These are phyloP conservation scores for Hygrophoropsis aurantiaca DNA, from an alignment of 768 basidiomycete genomes.

Conservation along the genomic window DNA sequence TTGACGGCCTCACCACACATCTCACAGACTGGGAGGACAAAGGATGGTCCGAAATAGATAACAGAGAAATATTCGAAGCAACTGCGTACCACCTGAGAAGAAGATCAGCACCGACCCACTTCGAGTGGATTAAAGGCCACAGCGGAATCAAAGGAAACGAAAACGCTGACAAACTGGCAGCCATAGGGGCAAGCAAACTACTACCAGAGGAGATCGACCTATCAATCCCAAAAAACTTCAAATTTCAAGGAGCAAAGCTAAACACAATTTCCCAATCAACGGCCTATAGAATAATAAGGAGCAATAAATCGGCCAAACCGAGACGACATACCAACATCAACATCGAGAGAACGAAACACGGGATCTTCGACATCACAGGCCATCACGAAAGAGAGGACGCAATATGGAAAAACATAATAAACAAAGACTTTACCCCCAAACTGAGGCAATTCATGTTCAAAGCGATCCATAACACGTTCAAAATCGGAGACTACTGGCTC, in stretches of 20 bases:
- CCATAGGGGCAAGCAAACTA: conserved; percentile 9
- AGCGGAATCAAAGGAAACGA: conserved; percentile 16
- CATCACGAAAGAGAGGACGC: conserved; percentile 1
- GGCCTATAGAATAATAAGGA: conserved; percentile 13
- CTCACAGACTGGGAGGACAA: conserved; percentile 6
- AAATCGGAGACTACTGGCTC: conserved; percentile 25
- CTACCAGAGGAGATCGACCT: conserved; percentile 3
- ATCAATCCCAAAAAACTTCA: not conserved
- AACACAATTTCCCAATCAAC: conserved; percentile 11
- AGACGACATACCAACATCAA: too few species aligned
- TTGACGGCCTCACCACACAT: conserved; percentile 10
- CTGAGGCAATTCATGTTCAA: conserved; percentile 22
- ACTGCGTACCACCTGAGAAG: conserved; percentile 6
- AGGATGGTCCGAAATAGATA: conserved; percentile 10
- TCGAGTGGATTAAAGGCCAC: conserved; percentile 29
- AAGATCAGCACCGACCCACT: conserved; percentile 12
- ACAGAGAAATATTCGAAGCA: conserved; percentile 3
- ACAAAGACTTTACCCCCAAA: conserved; percentile 10
- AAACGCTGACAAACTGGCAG: conserved; percentile 19
- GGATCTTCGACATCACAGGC: not conserved
- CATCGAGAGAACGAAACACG: conserved; percentile 1
- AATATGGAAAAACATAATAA: conserved; percentile 11
- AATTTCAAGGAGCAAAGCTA: conserved; percentile 14
- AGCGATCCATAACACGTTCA: conserved; percentile 20
- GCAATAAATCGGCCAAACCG: too few species aligned